Base-by-base conservation (phyloP, 164 flowering plant species). In the Nymphaea thermarum region DNA sequence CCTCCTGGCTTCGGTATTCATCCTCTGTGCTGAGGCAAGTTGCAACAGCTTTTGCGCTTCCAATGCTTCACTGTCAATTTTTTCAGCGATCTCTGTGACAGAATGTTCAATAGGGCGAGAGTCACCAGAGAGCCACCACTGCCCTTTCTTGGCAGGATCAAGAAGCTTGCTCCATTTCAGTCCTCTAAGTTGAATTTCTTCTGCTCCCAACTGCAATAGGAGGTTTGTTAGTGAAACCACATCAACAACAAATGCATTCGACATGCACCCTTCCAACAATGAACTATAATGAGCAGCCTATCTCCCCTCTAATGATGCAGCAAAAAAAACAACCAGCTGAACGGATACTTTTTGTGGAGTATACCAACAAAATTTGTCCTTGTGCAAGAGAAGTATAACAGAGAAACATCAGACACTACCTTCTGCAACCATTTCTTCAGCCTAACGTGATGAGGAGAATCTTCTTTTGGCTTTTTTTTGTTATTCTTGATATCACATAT, bases 371-470 rank as follows among this genome's bases (percentile, higher is more conserved):
- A 25, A 25, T 25, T 25, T 25, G 36, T 0, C 36, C 36, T 25
- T 25, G 36, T 25, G 36, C 36, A 25, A 25, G 36, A 25, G 36
- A 47, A 47, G 12, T 6, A 47, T 47, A 6, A 47, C 11, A 47
- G 12, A 47, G 55, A 47, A 51, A 51, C 57, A 51, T 51, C 8
- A 51, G 55, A 51, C 57, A 51, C 57, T 62, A 95, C 99, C 96
- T 95, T 87, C 72, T 87, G 96, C 45, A 95, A 82, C 98, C 99
- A 95, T 79, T 89, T 95, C 78, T 89, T 95, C 64, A 92, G 80
- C 68, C 89, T 73, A 3, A 89, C 80, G 68, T 87, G 91, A 47
- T 80, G 94, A 47, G 75, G 73, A 65, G 87, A 66, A 68, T 92
- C 98, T 68, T 86, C 97, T 71, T 84, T 92, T 17, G 84, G 45